These are phyloP conservation scores for Cryphonectria naterciae DNA, from an alignment of 2,329 filamentous ascomycete species.

Conservation along the genomic window DNA sequence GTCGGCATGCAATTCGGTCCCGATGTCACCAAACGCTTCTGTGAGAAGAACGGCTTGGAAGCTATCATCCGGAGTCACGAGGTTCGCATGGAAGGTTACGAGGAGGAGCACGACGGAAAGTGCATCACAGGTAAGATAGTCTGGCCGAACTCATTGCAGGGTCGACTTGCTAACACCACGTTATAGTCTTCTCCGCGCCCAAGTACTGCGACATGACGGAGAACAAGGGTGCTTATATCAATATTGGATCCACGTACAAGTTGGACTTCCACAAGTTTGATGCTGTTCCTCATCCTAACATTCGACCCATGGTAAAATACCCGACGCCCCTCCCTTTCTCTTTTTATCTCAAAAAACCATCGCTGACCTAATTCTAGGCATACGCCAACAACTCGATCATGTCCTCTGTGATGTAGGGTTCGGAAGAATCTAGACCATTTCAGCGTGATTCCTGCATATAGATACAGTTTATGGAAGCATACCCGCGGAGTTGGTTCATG, in stretches of 20 bases:
- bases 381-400: constrained; percentile 85
- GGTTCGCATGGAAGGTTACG: constrained; percentile 98
- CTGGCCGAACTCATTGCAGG: background rate
- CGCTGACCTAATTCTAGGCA: constrained; percentile 56
- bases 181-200: constrained; percentile 89
- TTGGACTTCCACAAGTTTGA: constrained; percentile 93
- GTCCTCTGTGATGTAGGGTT: constrained; percentile 70
- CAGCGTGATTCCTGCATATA: constrained; percentile 22
- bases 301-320: constrained; percentile 80
- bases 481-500: constrained; percentile 27
- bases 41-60: constrained; percentile 91
- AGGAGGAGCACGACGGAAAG: constrained; percentile 92
- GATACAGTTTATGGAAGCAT: constrained; percentile 28
- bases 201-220: constrained; percentile 98
- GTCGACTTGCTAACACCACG: constrained; percentile 34
- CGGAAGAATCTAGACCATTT: constrained; percentile 17
- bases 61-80: constrained; percentile 97
- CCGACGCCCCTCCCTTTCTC: background rate
- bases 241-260: constrained; percentile 89
- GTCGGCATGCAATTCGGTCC: constrained; percentile 97
- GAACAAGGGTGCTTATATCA: constrained; percentile 98
- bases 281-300: constrained; percentile 92
- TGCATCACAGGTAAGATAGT: constrained; percentile 80
- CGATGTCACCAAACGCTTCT: constrained; percentile 95
- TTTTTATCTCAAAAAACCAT: background rate